These are phyloP conservation scores for Ogataea thermomethanolica DNA, from an alignment of 805 yeast species.

Conservation along the genomic window DNA sequence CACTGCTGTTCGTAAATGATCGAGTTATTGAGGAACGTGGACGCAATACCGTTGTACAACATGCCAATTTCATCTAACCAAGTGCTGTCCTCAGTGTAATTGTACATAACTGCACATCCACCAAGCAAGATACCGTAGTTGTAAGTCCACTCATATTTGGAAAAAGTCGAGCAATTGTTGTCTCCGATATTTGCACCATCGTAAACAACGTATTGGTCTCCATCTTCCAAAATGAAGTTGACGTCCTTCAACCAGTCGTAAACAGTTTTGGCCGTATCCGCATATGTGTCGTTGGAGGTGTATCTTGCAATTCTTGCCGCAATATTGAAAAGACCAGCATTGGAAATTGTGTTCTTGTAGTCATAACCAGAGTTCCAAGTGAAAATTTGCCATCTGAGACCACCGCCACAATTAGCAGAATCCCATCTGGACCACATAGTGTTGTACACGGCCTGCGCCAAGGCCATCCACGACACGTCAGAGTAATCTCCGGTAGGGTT, in stretches of 20 bases:
- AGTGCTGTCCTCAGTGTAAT: conserved; percentile 46
- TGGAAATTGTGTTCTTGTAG: conserved; percentile 85
- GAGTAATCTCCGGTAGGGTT: conserved; percentile 50
- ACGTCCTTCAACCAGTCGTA: conserved; percentile 57
- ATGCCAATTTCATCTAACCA: conserved; percentile 42
- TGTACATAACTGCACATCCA: conserved; percentile 69
- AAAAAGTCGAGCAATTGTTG: conserved; percentile 47
- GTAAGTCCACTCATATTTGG: conserved; percentile 60
- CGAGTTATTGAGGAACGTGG: conserved; percentile 43
- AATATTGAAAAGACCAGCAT: conserved; percentile 74
- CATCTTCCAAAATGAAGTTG: conserved; percentile 23
- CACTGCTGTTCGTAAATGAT: conserved; percentile 65
- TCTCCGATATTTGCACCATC: conserved; percentile 55
- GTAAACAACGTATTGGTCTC: conserved; percentile 38
- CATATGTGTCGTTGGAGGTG: conserved; percentile 67
- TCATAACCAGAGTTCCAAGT: conserved; percentile 85
- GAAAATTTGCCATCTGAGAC: conserved; percentile 90
- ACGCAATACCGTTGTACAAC: conserved; percentile 35
- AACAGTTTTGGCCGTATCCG: conserved; percentile 68
- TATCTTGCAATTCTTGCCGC: conserved; percentile 83
- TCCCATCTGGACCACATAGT: conserved; percentile 86
- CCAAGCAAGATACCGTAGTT: conserved; percentile 65
- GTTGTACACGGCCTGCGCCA: conserved; percentile 82
- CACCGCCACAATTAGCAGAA: conserved; percentile 58
- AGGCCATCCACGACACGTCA: conserved; percentile 54